Evolutionary conservation across 768 basidiomycete genomes (phyloP), one percentile per base, ranked within the genome.

Genomic region (Lactarius tabidus): DNA sequence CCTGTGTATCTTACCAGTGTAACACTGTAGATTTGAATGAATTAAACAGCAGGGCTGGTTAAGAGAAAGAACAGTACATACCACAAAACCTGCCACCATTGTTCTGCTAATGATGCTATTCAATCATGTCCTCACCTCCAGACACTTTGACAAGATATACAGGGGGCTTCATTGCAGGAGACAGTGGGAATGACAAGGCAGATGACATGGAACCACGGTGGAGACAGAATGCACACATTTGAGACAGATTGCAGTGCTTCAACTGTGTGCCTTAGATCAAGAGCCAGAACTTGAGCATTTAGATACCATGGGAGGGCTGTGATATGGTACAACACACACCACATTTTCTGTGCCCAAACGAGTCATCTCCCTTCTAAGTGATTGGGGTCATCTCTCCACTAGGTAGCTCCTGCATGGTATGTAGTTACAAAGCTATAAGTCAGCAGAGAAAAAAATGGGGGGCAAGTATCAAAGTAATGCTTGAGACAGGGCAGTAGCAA

Each of bases 31-130:
- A n/a, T n/a, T n/a, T n/a, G n/a, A n/a, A n/a, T n/a, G n/a, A n/a
- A n/a, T n/a, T n/a, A n/a, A n/a, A n/a, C n/a, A n/a, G n/a, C n/a
- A n/a, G n/a, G n/a, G n/a, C n/a, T n/a, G n/a, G n/a, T n/a, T n/a
- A n/a, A n/a, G n/a, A n/a, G n/a, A n/a, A n/a, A n/a, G n/a, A n/a
- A n/a, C n/a, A n/a, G n/a, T n/a, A n/a, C n/a, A n/a, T n/a, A n/a
- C n/a, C n/a, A n/a, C n/a, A n/a, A 87, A 38, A 95, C 93, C 76
- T 97, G 95, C 96, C 96, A 98, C 95, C 96, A 98, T 73, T 7
- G 86, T 84, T 1, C 96, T 96, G 17, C 96, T 96, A 5, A 94
- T 87, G 35, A 93, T 73, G 43, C 81, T 81, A 67, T 85, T 83
- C 56, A 82, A n/a, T 84, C 17, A 83, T 80, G 48, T 89, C 84